Conservation (phyloP, 2,329 filamentous ascomycete genomes). For the Pyrenochaeta sp. region DNA sequence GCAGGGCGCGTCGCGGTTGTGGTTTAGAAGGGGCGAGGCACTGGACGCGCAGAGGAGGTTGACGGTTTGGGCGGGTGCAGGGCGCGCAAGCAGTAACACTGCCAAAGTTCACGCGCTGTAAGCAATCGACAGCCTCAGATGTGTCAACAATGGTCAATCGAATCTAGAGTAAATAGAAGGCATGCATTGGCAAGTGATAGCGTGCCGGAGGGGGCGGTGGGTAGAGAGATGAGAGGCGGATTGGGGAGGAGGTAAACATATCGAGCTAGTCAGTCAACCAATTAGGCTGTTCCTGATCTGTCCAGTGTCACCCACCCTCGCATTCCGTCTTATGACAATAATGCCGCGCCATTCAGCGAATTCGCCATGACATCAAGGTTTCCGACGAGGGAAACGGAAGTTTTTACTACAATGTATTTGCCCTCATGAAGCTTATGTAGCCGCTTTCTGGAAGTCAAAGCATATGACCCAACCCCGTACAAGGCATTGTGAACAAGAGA, state of each 20-base stretch:
- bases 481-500: not conserved
- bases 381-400: not conserved
- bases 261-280: slow-evolving; percentile 47
- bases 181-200: slow-evolving; percentile 34
- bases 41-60: slow-evolving; percentile 45
- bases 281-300: slow-evolving; percentile 46
- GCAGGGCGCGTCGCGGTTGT: slow-evolving; percentile 30
- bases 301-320: slow-evolving; percentile 41
- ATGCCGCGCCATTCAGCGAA: not conserved
- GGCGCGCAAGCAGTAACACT: slow-evolving; percentile 42
- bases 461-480: too few relatives aligned
- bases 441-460: too few relatives aligned
- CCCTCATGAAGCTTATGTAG: too few relatives aligned
- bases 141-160: slow-evolving; percentile 18
- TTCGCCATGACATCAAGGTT: not conserved
- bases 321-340: slow-evolving; percentile 27
- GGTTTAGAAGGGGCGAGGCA: slow-evolving; percentile 35
- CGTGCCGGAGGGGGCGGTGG: slow-evolving; percentile 26
- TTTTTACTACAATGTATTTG: not conserved
- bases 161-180: slow-evolving; percentile 31
- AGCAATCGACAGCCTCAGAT: slow-evolving; percentile 22
- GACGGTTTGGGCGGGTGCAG: slow-evolving; percentile 28
- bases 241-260: slow-evolving; percentile 45
- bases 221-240: slow-evolving; percentile 37
- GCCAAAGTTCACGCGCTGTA: slow-evolving; percentile 41